A percentile compares a stretch with the other conserved stretches of the same genome.
phyloP scores from a whole-genome alignment of 495 filamentous ascomycete genomes.

The Cladorrhinum samala region DNA sequence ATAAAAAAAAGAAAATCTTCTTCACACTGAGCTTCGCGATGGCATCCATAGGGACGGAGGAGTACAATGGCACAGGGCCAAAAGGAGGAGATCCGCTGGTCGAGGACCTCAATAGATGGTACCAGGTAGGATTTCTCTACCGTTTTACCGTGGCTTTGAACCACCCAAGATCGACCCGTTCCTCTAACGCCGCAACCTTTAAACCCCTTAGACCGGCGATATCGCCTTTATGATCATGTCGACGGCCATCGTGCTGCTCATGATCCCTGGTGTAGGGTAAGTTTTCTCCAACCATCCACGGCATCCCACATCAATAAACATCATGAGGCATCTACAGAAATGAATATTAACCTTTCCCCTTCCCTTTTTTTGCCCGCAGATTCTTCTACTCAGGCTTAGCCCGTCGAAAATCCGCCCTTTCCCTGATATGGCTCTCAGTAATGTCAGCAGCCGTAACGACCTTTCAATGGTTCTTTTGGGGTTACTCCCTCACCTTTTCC shows the following conservation, averaged over 20 bases:
- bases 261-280: conserved; percentile 89
- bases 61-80: conserved; percentile 40
- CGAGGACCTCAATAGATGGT: conserved; percentile 73
- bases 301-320: conserved; percentile 5
- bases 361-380: conserved; percentile 27
- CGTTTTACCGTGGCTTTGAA: background rate
- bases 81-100: conserved; percentile 71
- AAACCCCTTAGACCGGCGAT: conserved; percentile 60
- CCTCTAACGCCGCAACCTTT: conserved; percentile 3
- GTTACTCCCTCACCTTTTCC: conserved; percentile 89
- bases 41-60: conserved; percentile 22
- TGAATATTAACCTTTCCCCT: conserved; percentile 14
- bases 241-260: conserved; percentile 84
- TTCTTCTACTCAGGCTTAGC: conserved; percentile 98
- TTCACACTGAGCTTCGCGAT: background rate
- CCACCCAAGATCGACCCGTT: background rate
- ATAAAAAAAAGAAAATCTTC: no score
- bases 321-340: no score
- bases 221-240: conserved; percentile 84
- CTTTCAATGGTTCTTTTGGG: conserved; percentile 99
- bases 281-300: conserved; percentile 17
- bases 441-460: conserved; percentile 84
- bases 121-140: conserved; percentile 52
- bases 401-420: conserved; percentile 86
- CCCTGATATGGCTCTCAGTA: conserved; percentile 89